phyloP scores from a whole-genome alignment of 169 alveolate species.

The Neospora caninum region DNA sequence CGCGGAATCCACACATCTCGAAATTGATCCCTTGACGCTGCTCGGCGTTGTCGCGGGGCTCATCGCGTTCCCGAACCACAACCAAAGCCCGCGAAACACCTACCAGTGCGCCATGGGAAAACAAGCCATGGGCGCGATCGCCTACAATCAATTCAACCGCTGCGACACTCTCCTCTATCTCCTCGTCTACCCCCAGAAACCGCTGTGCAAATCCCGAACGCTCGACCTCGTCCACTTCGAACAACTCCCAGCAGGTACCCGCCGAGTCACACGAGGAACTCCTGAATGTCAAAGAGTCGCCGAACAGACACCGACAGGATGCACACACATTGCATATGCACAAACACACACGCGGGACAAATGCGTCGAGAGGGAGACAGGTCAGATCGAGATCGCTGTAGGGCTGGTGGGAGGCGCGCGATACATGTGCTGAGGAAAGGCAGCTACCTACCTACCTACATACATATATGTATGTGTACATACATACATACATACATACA shows the following conservation, averaged over 20 bases:
- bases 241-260: constrained; percentile 97
- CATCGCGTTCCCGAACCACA: constrained; percentile 99
- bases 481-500: too few species aligned
- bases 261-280: neutral
- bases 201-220: constrained; percentile 97
- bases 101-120: constrained; percentile 99
- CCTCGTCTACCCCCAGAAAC: constrained; percentile 97
- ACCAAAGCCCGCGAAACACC: constrained; percentile 99
- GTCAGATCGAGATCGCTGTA: too few species aligned
- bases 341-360: too few species aligned
- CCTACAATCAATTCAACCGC: constrained; percentile 87
- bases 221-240: constrained; percentile 95
- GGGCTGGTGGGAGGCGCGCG: too few species aligned
- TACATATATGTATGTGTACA: too few species aligned
- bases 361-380: too few species aligned
- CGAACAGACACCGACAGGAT: too few species aligned
- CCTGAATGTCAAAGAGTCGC: neutral
- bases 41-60: constrained; percentile 99
- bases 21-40: constrained; percentile 97
- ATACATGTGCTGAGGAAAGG: too few species aligned
- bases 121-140: constrained; percentile 99
- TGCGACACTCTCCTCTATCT: constrained; percentile 76
- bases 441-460: too few species aligned
- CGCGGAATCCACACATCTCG: constrained; percentile 97
- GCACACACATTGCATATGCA: too few species aligned